Evolutionary conservation across 805 yeast species (phyloP), one percentile per base, ranked within the genome.

Genomic region (Nakazawaea wyomingensis): DNA sequence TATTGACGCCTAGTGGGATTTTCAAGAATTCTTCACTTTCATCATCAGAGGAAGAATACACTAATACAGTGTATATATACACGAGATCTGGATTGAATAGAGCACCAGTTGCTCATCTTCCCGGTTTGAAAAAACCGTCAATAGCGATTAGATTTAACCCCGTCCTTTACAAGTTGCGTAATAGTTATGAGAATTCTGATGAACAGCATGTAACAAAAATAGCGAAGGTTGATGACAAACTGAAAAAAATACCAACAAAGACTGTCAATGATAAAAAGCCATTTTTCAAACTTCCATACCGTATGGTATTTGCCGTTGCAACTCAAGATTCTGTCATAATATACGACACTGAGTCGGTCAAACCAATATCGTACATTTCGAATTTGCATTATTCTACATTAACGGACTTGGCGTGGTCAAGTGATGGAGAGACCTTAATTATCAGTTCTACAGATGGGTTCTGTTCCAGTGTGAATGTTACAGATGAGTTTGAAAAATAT

Each of bases 401-500:
- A 27, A 90, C 99, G 0, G 99, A 93, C 58, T 55, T 91, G 37
- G 64, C 82, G 7, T 93, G 99, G 99, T 73, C 85, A 18, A 61
- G 65, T 4, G 89, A 86, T 59, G 99, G 98, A 0, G 61, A 62
- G 13, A 64, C 75, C 11, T 61, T 93, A 14, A 67, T 91, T 52
- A 69, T 85, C 19, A 80, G 95, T 5, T 85, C 96, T 0, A 85
- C 95, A 0, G 99, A 93, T 60, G 98, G 98, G 16, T 91, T 89
- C 59, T 84, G 96, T 50, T 83, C 96, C 1, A 72, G 73, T 35
- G 60, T 90, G 1, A 44, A 39, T 20, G 60, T 66, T 5, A 74
- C 88, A 37, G 73, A 73, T 4, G 60, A 63, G 2, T 71, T 39
- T 24, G 47, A 38, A 30, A 30, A 13, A 9, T 44, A 44, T 39